Base-by-base conservation (phyloP, 257 asterid species). In the Nicotiana benthamiana region DNA sequence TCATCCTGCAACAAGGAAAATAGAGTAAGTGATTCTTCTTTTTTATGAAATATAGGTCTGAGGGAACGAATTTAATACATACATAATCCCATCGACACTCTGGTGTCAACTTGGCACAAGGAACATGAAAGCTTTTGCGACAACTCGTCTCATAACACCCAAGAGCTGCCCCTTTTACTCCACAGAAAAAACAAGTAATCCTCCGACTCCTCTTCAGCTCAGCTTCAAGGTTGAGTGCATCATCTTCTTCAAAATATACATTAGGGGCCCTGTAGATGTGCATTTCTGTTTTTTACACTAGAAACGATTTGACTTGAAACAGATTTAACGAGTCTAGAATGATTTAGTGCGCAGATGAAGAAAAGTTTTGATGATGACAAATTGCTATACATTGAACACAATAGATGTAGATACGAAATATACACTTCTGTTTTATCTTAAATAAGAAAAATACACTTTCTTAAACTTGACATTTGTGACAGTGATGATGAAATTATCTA, bases 121-220 rank as follows among this genome's bases (percentile, higher is more conserved):
- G 85, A 84, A 93, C 93, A 82, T 95, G 99, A 88, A 92, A 93
- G 85, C 98, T 95, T 87, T 82, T 92, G 82, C 94, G 94, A 84
- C 99, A 95, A 83, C 90, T 91, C 84, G 86, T 92, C 52, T 90
- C 94, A 34, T 90, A 95, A 86, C 99, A 95, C 17, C 99, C 99
- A 18, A 95, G 98, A 77, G 99, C 95, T 64, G 98, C 99, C 32
- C 99, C 99, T 82, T 89, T 93, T 86, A 84, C 81, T 76, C 97
- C 96, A 87, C 99, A 95, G 84, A 93, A 89, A 79, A 87, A 85
- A 87, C 99, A 95, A 75, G 78, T 90, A 62, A 93, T 90, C 84
- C 92, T 88, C 68, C 92, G 86, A 83, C 99, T 95, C 90, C 99
- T 93, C 24, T 89, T 83, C 84, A 95, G 62, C 83, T 95, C 98